Percentiles rank a stretch among this genome's conserved stretches.
Conservation (phyloP, 257 asterid genomes). For the Solanum arcanum region DNA sequence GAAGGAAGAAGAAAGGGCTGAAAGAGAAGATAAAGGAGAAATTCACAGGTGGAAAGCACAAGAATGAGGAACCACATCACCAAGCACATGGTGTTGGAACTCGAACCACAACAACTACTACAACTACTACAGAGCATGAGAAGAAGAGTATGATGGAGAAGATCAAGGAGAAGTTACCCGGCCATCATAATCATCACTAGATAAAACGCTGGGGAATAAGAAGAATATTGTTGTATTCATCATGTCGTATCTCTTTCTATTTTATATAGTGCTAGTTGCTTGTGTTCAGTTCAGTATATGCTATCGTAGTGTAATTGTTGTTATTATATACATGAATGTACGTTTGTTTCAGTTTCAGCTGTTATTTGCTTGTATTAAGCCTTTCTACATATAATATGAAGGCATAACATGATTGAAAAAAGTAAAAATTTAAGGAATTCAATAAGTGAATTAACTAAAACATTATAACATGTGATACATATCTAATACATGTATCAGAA, state of each 20-base stretch:
- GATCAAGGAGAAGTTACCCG: constrained; percentile 74
- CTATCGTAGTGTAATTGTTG: neutral
- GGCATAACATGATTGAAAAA: too few relatives aligned
- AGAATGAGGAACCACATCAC: constrained; percentile 14
- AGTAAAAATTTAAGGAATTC: too few relatives aligned
- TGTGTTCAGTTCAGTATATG: neutral
- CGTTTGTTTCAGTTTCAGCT: neutral
- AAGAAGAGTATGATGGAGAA: constrained; percentile 69
- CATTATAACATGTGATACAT: too few relatives aligned
- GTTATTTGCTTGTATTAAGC: neutral
- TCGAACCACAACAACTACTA: constrained; percentile 4
- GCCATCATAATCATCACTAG: constrained; percentile 38
- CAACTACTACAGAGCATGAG: constrained; percentile 36
- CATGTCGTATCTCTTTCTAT: neutral
- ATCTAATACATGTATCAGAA: too few relatives aligned
- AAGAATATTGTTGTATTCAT: neutral
- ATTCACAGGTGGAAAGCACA: constrained; percentile 31
- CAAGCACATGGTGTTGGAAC: neutral
- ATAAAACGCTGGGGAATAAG: neutral
- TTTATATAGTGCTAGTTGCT: neutral
- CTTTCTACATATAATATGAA: too few relatives aligned
- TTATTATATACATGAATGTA: neutral
- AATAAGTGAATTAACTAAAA: too few relatives aligned
- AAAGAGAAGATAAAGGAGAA: constrained; percentile 59
- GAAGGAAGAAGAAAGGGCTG: constrained; percentile 61